These are phyloP conservation scores for Choricystis sp. DNA, from an alignment of 139 green algal genomes.

Conservation along the genomic window DNA sequence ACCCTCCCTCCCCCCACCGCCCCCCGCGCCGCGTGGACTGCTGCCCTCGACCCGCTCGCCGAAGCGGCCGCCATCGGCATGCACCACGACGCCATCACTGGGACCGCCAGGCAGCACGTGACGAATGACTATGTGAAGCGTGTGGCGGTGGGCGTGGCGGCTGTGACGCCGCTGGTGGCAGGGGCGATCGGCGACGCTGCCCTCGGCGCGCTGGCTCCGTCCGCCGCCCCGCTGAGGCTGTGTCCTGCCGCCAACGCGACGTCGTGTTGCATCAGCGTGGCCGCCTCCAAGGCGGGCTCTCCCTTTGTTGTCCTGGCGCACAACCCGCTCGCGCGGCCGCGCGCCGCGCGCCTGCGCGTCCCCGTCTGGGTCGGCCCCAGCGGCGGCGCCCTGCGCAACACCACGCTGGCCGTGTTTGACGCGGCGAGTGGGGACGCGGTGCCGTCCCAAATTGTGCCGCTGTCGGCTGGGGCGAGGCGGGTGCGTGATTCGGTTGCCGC, in stretches of 20 bases:
- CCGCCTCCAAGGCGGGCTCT: conserved; percentile 5
- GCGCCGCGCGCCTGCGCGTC: conserved; percentile 35
- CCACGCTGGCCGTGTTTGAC: too few relatives aligned
- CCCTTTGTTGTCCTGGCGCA: conserved; percentile 46
- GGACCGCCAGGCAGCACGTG: conserved; percentile 74
- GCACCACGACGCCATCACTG: conserved; percentile 76
- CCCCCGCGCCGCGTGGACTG: conserved; percentile 11
- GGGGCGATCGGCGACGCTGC: background rate
- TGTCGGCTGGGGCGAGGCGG: background rate
- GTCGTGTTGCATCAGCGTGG: conserved; percentile 32
- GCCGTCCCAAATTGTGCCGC: conserved; percentile 10
- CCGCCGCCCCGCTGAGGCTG: conserved; percentile 7
- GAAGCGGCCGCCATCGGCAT: conserved; percentile 46
- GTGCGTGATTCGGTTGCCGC: background rate
- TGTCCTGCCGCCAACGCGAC: conserved; percentile 43
- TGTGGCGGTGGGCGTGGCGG: conserved; percentile 15
- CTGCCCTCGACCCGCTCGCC: conserved; percentile 53
- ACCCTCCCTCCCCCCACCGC: too few relatives aligned
- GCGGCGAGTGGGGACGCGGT: conserved; percentile 8
- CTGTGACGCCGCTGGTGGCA: background rate
- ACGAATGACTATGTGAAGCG: conserved; percentile 60
- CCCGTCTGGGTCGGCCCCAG: conserved; percentile 23
- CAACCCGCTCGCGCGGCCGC: conserved; percentile 54
- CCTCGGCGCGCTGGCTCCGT: background rate
- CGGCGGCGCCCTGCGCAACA: conserved; percentile 3